Evolutionary conservation across 2,329 filamentous ascomycete genomes (phyloP).

Genomic region (Apiospora aurea): DNA sequence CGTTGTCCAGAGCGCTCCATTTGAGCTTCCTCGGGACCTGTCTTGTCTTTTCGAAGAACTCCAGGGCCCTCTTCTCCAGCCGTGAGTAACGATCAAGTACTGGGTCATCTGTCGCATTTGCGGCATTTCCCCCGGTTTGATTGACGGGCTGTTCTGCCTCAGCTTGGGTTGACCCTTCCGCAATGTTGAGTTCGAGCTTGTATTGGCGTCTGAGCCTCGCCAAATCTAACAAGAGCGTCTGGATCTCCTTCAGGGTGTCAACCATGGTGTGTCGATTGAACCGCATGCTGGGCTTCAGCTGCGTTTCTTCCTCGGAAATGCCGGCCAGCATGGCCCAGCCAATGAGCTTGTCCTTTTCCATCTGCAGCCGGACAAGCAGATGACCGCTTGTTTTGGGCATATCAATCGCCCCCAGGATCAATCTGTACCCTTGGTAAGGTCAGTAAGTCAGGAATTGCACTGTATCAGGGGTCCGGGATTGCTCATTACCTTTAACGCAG

Average conservation of each 20-base stretch:
- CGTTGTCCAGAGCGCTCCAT: too few relatives aligned
- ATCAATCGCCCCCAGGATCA: neutral
- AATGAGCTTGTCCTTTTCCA: neutral
- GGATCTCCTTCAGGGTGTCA: neutral
- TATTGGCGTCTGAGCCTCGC: neutral
- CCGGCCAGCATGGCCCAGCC: neutral
- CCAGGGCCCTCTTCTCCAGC: neutral
- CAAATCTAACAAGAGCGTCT: neutral
- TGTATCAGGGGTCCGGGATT: too few relatives aligned
- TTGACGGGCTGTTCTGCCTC: too few relatives aligned
- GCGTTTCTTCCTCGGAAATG: neutral
- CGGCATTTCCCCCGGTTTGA: too few relatives aligned
- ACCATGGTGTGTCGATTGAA: neutral
- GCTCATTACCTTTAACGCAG: neutral
- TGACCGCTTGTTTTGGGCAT: neutral
- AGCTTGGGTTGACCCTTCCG: too few relatives aligned
- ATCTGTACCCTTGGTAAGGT: too few relatives aligned
- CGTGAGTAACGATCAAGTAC: too few relatives aligned
- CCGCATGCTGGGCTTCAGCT: neutral
- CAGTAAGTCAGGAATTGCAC: too few relatives aligned
- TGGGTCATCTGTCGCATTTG: too few relatives aligned
- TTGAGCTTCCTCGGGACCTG: neutral
- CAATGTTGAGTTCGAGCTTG: neutral
- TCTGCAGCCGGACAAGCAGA: neutral
- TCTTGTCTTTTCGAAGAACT: neutral